A percentile compares a stretch with the other conserved stretches of the same genome.
These are phyloP conservation scores for Cladosporium sp. DNA, from an alignment of 2,329 filamentous ascomycete genomes.

Conservation along the genomic window DNA sequence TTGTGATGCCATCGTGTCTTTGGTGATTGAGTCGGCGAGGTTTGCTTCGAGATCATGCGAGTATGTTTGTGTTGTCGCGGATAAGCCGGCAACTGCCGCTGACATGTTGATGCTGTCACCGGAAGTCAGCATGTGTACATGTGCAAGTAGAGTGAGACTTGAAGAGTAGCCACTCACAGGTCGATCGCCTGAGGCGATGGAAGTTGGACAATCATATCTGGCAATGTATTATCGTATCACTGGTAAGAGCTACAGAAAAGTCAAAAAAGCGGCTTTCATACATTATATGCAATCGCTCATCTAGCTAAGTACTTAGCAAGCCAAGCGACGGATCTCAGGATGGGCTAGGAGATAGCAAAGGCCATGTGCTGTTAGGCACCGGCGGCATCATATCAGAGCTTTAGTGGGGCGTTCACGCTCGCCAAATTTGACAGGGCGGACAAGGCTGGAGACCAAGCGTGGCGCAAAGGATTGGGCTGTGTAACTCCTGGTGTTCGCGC, in stretches of 20 bases:
- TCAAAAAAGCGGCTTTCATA: background rate
- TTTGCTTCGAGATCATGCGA: background rate
- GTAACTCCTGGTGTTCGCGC: background rate
- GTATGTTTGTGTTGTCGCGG: background rate
- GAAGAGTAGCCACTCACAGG: background rate
- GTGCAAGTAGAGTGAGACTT: background rate
- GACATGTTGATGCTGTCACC: background rate
- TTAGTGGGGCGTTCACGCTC: background rate
- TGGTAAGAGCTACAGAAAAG: background rate
- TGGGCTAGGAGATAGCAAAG: background rate
- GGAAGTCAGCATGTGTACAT: background rate
- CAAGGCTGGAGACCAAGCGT: background rate
- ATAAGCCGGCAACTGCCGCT: background rate
- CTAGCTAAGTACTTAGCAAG: background rate
- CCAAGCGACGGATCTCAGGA: background rate
- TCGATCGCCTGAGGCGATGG: background rate
- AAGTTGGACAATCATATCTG: background rate
- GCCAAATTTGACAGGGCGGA: background rate
- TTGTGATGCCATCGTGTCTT: background rate
- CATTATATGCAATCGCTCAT: background rate
- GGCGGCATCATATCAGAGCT: background rate
- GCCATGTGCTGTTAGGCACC: background rate
- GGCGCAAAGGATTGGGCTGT: slow-evolving; percentile 2
- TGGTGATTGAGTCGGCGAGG: background rate
- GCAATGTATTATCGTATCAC: background rate